Evolutionary conservation across 1,284 basidiomycete species (phyloP).

Genomic region (Sporisorium iseilematis-ciliati): DNA sequence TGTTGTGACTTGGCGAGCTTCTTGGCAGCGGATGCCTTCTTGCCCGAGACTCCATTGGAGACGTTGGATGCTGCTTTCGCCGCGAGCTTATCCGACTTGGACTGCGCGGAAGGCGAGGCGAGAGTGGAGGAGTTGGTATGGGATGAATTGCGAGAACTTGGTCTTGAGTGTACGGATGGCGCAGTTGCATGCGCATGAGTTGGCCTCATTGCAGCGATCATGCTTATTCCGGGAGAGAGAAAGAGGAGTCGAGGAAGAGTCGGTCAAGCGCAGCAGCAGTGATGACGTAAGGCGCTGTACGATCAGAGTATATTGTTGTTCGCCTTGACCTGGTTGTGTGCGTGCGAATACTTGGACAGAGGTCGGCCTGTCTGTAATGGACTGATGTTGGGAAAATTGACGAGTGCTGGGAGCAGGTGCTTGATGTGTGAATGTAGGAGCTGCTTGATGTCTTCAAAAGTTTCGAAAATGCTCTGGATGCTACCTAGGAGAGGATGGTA

Average conservation of each 20-base stretch:
- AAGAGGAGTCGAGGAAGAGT: not conserved
- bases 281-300: not conserved
- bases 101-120: slow-evolving; percentile 42
- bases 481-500: slow-evolving; percentile 1
- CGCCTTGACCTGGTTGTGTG: not conserved
- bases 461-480: not conserved
- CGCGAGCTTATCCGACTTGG: slow-evolving; percentile 36
- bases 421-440: not conserved
- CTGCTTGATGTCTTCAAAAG: not conserved
- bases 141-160: slow-evolving; percentile 48
- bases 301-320: not conserved
- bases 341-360: not conserved
- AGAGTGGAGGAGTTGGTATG: slow-evolving; percentile 28
- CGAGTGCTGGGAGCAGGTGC: not conserved
- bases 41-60: slow-evolving; percentile 30
- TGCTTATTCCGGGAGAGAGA: slow-evolving; percentile 15
- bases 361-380: not conserved
- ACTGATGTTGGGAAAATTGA: not conserved
- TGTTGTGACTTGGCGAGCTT: slow-evolving; percentile 35
- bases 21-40: slow-evolving; percentile 45
- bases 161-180: slow-evolving; percentile 50
- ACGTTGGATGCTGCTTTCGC: slow-evolving; percentile 37
- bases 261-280: not conserved
- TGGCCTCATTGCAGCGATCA: slow-evolving; percentile 64
- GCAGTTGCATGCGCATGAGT: slow-evolving; percentile 41